Conservation (phyloP, 371 early-diverging fungal species). For the Sporodiniella umbellata region DNA sequence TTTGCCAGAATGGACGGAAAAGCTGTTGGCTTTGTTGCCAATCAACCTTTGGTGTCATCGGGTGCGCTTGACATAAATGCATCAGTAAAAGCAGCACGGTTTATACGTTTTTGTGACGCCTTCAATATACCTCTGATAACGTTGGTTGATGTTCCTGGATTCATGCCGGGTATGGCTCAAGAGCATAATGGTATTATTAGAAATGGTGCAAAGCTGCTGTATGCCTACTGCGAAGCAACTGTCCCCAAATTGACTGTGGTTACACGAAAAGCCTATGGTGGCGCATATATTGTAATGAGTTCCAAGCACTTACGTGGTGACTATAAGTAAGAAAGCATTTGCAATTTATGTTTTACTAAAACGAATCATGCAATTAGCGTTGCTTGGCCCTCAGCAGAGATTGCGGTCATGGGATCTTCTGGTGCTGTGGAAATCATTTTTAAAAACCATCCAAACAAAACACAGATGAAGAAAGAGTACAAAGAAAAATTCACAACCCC, state of each 20-base stretch:
- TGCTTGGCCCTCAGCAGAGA: slow-evolving; percentile 96
- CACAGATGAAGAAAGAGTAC: slow-evolving; percentile 83
- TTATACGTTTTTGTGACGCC: slow-evolving; percentile 95
- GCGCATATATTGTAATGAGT: slow-evolving; percentile 98
- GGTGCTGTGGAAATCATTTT: slow-evolving; percentile 98
- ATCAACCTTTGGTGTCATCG: slow-evolving; percentile 94
- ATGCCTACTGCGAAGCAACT: slow-evolving; percentile 96
- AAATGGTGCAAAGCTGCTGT: slow-evolving; percentile 96
- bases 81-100: slow-evolving; percentile 94
- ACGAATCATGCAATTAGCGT: slow-evolving; percentile 73
- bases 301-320: slow-evolving; percentile 96
- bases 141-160: slow-evolving; percentile 97
- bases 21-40: slow-evolving; percentile 92
- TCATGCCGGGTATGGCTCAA: slow-evolving; percentile 93
- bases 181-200: slow-evolving; percentile 97
- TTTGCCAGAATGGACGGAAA: slow-evolving; percentile 87
- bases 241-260: slow-evolving; percentile 97
- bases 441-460: slow-evolving; percentile 68
- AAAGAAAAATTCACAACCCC: slow-evolving; percentile 93
- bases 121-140: slow-evolving; percentile 94
- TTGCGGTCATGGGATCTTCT: slow-evolving; percentile 98
- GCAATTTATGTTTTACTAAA: background rate
- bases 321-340: slow-evolving; percentile 44
- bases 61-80: slow-evolving; percentile 96
- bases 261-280: slow-evolving; percentile 96